Base-by-base conservation (phyloP, 768 basidiomycete species). In the Leccinum subtestaceum region DNA sequence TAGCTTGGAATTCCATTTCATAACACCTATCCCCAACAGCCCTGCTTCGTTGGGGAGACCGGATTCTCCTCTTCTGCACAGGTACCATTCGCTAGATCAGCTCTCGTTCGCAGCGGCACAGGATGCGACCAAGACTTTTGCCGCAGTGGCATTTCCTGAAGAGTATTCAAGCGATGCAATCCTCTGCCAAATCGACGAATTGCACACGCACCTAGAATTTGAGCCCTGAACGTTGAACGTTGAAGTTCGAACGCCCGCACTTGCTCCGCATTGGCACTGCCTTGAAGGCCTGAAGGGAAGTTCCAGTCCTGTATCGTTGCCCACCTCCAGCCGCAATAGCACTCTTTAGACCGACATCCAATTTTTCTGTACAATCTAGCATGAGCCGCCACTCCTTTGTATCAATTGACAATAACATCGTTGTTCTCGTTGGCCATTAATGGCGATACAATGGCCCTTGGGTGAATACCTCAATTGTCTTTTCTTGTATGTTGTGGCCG, bases 21-120 rank as follows among this genome's bases (percentile, higher is more conserved):
- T 72, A 47, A 72, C 71, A 4, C 67, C 72, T 1, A 40, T 71
- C 23, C 72, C 67, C 9, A 49, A 60, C 4, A 60, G 60, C 47
- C 32, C 54, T n/a, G 43, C 36, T 52, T 40, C 43, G 2, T 31
- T 53, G 27, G 65, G 11, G 10, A 62, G 65, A 38, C 57, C 65
- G 5, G 65, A 72, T 57, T 72, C 66, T 5, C 66, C 68, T 6
- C 64, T 68, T 45, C 5, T 67, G 3, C 67, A 65, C 53, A 52
- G 70, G 29, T 58, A 62, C 21, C 23, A 48, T 53, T 74, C 70
- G 13, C 55, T 65, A 11, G 61, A 64, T 38, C 67, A 65, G 52
- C 57, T 65, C 25, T 46, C 60, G 29, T 60, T 36, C 32, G 32
- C 47, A 8, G 47, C 58, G 19, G 47, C 58, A 23, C 58, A 62